These are phyloP conservation scores for Trifolium fragiferum DNA, from an alignment of 306 rosid species.

Conservation along the genomic window DNA sequence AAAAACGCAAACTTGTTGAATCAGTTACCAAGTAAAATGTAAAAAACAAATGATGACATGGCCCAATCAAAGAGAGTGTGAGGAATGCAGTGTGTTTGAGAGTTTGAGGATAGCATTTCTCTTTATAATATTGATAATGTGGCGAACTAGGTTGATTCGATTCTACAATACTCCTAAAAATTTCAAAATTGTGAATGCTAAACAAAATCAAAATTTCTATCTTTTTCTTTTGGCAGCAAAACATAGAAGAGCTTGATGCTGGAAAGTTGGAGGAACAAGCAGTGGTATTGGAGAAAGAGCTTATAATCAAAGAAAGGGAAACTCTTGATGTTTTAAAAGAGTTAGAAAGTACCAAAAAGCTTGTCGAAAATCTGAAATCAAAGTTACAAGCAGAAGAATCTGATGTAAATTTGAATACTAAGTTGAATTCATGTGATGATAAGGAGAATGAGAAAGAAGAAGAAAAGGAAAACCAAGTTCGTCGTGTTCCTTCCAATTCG, in stretches of 20 bases:
- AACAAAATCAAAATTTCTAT: neutral
- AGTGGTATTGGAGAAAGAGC: conserved; percentile 47
- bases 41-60: no score
- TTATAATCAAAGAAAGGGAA: conserved; percentile 55
- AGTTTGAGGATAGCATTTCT: no score
- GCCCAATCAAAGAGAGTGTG: no score
- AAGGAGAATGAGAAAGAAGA: conserved; percentile 46
- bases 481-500: conserved; percentile 39
- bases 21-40: no score
- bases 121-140: no score
- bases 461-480: conserved; percentile 65
- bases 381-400: conserved; percentile 54
- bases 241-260: conserved; percentile 40
- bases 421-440: conserved; percentile 30
- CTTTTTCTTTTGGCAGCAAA: conserved; percentile 33
- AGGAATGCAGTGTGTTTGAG: no score
- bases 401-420: conserved; percentile 31
- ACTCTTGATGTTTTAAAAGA: conserved; percentile 53
- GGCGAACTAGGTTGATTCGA: no score
- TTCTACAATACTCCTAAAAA: no score
- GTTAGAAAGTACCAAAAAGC: conserved; percentile 52
- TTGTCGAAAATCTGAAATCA: conserved; percentile 50
- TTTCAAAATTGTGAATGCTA: no score
- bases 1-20: no score
- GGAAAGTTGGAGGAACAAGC: conserved; percentile 50